phyloP scores from a whole-genome alignment of 192 early-diverging fungal genomes.

The Backusella australiensis region DNA sequence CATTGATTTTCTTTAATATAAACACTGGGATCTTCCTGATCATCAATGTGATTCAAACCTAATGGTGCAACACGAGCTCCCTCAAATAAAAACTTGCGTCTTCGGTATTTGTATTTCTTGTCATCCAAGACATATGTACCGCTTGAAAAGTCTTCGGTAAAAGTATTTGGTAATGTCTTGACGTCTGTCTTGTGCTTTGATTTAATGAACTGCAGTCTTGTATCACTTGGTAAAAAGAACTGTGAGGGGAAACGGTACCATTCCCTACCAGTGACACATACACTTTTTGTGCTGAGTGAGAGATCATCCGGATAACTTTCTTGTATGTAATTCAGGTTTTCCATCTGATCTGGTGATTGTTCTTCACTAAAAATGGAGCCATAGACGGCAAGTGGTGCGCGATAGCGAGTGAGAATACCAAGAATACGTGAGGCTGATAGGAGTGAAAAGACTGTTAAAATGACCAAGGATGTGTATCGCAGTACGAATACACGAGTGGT shows the following conservation, averaged over 20 bases:
- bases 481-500: slow-evolving; percentile 11
- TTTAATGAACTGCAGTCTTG: slow-evolving; percentile 67
- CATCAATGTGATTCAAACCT: slow-evolving; percentile 53
- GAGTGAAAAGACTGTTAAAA: slow-evolving; percentile 42
- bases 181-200: slow-evolving; percentile 48
- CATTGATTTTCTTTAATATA: slow-evolving; percentile 58
- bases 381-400: slow-evolving; percentile 71
- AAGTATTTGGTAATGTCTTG: slow-evolving; percentile 84
- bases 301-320: slow-evolving; percentile 18
- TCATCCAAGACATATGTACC: neutral
- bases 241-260: slow-evolving; percentile 94
- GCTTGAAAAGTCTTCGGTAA: slow-evolving; percentile 42
- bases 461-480: slow-evolving; percentile 35
- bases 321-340: slow-evolving; percentile 22
- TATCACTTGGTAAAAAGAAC: slow-evolving; percentile 78
- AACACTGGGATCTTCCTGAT: slow-evolving; percentile 54
- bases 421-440: slow-evolving; percentile 69
- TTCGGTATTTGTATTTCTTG: neutral
- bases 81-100: slow-evolving; percentile 12
- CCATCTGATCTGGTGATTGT: slow-evolving; percentile 12
- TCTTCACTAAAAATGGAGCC: slow-evolving; percentile 22
- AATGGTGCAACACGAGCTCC: slow-evolving; percentile 45
- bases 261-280: slow-evolving; percentile 85
- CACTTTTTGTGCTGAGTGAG: slow-evolving; percentile 19
- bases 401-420: slow-evolving; percentile 71